Base-by-base conservation (phyloP, 768 basidiomycete species). In the Phallus indusiatus region DNA sequence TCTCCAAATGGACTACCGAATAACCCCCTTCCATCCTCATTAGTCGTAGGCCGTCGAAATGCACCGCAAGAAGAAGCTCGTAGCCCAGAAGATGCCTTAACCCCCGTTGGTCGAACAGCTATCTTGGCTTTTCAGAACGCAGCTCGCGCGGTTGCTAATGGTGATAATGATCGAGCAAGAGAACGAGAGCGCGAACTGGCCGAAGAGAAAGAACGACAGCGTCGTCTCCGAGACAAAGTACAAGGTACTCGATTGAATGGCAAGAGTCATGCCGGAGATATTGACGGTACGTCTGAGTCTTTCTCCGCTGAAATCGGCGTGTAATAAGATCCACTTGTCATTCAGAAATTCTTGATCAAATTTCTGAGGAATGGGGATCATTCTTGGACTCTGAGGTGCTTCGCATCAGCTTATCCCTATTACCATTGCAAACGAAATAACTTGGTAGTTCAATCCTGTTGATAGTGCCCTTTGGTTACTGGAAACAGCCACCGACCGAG, bases 391-490 rank as follows among this genome's bases (percentile, higher is more conserved):
- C 86, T 37, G 86, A 91, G 70, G 90, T 91, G 70, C 73, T 81
- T 65, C 53, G 18, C n/a, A 22, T 28, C 7, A 20, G 47, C 14
- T 34, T 34, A 60, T 54, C 24, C 54, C 36, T 36, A 12, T 35
- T 64, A 62, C 42, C 42, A 42, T 42, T n/a, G n/a, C 12, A 28
- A 28, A 28, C 28, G 28, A 42, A 42, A 42, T 61, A 22, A 48
- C 55, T 42, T 57, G 33, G 42, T 65, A 94, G 86, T 99, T 98
- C 73, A 95, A 96, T 69, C 88, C 88, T 52, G 94, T 96, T 35
- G 88, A 94, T 66, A 78, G 98, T 37, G 94, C 96, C 4, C 79
- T 99, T 16, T 86, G 92, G 65, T 78, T 99, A 2, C 75, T 99
- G 22, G 90, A 94, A 63, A 79, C 85, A 47, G 81, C 83, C 1